Evolutionary conservation across 208 protist genomes (phyloP).

Genomic region (Acanthamoeba sp.): DNA sequence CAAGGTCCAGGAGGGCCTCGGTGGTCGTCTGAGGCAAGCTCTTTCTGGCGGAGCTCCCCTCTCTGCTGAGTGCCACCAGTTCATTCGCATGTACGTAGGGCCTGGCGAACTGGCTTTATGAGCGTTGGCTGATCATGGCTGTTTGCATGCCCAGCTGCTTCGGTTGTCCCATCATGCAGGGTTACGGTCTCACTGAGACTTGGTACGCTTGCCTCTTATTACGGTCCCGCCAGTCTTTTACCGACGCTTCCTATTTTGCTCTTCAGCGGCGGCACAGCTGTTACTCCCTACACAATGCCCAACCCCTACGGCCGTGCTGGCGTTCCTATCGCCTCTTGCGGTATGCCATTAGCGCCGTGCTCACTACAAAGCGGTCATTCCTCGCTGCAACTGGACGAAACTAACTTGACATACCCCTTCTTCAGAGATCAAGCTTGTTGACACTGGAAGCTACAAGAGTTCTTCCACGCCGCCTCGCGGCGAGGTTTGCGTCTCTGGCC

Average conservation of each 20-base stretch:
- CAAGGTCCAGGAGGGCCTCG: conserved; percentile 81
- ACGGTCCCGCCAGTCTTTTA: not conserved
- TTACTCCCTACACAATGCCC: conserved; percentile 39
- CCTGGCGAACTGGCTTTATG: conserved; percentile 42
- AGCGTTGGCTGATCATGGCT: not conserved
- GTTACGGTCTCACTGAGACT: conserved; percentile 91
- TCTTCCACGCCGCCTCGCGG: conserved; percentile 68
- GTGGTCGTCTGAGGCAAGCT: conserved; percentile 89
- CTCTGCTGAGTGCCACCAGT: conserved; percentile 86
- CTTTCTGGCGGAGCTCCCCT: conserved; percentile 90
- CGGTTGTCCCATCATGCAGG: conserved; percentile 85
- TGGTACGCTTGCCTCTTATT: not conserved
- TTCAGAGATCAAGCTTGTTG: conserved; percentile 93
- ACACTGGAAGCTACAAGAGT: conserved; percentile 88
- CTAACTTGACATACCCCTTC: not conserved
- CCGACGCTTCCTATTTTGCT: not conserved
- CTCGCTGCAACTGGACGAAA: not conserved
- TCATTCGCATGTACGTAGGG: conserved; percentile 84
- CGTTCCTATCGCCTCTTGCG: not conserved
- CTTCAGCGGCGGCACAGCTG: conserved; percentile 8
- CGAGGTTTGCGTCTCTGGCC: conserved; percentile 89
- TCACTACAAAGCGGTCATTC: not conserved
- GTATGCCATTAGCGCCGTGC: not conserved
- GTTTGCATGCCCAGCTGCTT: conserved; percentile 76
- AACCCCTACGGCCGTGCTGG: conserved; percentile 46